Evolutionary conservation across 768 basidiomycete genomes (phyloP).

Genomic region (Cystoderma amianthinum): DNA sequence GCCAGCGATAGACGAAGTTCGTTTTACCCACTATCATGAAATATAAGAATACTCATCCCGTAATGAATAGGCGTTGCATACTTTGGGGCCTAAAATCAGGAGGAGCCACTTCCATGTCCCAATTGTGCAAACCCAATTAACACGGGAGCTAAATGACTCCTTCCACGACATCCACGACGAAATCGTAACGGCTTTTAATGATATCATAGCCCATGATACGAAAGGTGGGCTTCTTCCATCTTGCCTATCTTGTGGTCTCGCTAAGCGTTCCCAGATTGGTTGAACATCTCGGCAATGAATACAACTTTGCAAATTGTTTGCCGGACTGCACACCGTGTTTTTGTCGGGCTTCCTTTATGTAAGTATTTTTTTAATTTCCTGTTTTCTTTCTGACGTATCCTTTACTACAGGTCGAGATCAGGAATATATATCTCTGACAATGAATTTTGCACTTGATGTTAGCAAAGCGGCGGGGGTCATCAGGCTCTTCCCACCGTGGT

Average conservation of each 20-base stretch:
- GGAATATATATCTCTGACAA: conserved; percentile 25
- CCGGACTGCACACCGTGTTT: conserved; percentile 34
- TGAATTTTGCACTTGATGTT: conserved; percentile 21
- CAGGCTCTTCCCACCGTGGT: conserved; percentile 19
- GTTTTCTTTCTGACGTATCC: background rate
- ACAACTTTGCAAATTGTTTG: conserved; percentile 25
- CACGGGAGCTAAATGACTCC: conserved; percentile 27
- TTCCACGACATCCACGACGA: conserved; percentile 39
- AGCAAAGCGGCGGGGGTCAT: conserved; percentile 11
- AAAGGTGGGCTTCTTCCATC: conserved; percentile 10
- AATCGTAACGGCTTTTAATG: conserved; percentile 28
- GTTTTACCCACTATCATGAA: conserved; percentile 1
- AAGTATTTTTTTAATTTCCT: conserved; percentile 7
- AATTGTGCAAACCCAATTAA: conserved; percentile 22
- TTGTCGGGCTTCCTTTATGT: conserved; percentile 46
- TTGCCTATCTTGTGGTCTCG: background rate
- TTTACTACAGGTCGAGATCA: conserved; percentile 25
- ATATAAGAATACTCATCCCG: conserved; percentile 14
- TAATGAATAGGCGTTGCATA: conserved; percentile 27
- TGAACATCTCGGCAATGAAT: conserved; percentile 15
- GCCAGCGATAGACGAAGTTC: conserved; percentile 23
- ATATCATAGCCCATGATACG: conserved; percentile 24
- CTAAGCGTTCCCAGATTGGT: conserved; percentile 28
- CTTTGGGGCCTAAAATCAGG: conserved; percentile 22
- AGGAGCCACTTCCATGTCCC: conserved; percentile 22